Evolutionary conservation across 2,329 filamentous ascomycete genomes (phyloP).

Genomic region (Microdochium paspali): DNA sequence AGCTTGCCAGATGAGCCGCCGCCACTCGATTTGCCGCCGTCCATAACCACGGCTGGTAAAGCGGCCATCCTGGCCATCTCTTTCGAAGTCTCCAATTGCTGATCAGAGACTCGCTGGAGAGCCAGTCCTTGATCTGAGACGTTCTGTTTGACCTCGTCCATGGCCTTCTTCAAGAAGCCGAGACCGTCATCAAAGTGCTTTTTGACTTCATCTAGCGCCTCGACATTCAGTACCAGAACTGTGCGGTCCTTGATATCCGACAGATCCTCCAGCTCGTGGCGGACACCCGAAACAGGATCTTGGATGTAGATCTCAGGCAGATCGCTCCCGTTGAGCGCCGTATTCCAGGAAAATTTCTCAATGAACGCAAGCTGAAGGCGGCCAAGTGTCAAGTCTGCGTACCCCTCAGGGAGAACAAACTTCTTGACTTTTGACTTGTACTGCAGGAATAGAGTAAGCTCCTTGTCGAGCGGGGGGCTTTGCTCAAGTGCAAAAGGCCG

Average conservation of each 20-base stretch:
- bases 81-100: constrained; percentile 80
- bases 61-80: constrained; percentile 62
- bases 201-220: constrained; percentile 91
- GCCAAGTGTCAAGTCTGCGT: constrained; percentile 75
- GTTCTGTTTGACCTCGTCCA: constrained; percentile 79
- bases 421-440: constrained; percentile 98
- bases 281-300: constrained; percentile 89
- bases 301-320: constrained; percentile 97
- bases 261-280: constrained; percentile 91
- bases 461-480: constrained; percentile 69
- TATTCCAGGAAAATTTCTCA: constrained; percentile 99
- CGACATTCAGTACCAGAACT: constrained; percentile 89
- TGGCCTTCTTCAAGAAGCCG: constrained; percentile 65
- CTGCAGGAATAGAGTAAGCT: constrained; percentile 87
- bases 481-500: constrained; percentile 48
- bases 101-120: constrained; percentile 79
- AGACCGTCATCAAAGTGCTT: constrained; percentile 91
- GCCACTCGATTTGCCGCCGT: constrained; percentile 36
- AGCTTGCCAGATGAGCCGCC: constrained; percentile 27
- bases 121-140: constrained; percentile 75
- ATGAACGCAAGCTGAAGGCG: constrained; percentile 92
- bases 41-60: constrained; percentile 33
- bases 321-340: constrained; percentile 84
- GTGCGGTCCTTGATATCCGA: constrained; percentile 89
- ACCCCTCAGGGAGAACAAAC: constrained; percentile 78